Base-by-base conservation (phyloP, 768 basidiomycete species). In the Pholiota molesta region DNA sequence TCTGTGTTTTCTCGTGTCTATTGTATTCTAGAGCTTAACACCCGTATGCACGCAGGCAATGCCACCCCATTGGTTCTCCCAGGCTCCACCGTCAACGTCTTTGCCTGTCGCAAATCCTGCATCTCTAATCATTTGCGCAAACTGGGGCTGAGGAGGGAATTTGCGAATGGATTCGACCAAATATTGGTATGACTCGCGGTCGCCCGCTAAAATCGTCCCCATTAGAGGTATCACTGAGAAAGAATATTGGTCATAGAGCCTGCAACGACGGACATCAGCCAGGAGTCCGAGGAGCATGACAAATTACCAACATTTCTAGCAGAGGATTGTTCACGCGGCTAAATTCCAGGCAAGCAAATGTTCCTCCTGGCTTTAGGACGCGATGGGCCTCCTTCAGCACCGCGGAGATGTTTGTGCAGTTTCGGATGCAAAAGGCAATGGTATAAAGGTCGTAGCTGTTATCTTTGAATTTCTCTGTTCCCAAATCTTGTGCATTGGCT, bases 381-480 rank as follows among this genome's bases (percentile, higher is more conserved):
- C 97, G 86, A 74, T 97, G 79, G 1, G 97, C 97, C 73, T 98
- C 95, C 61, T 82, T 82, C 49, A 99, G 79, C 16, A 95, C 97
- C 23, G 86, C 88, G 1, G 92, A 90, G 61, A 98, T 86, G 52
- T 92, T 93, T 17, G 97, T 99, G 78, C 94, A 96, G 72, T 99
- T 99, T 40, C 97, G 85, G 67, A 99, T 99, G 26, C 97, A 97
- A 68, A 99, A 99, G 0, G 97, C 95, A 73, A 99, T 98, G 28
- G 97, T 99, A 78, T 99, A 99, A 17, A 98, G 79, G 77, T 99
- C 95, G 65, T 96, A 94, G 17, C 92, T 86, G 73, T 94, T 87
- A 68, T 91, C 86, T 5, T 83, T 79, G 73, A 99, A 95, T 58
- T 85, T 79, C 5, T 83, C 78, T 40, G 75, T 63, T 0, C 89